Base-by-base conservation (phyloP, 805 yeast species). In the Lachancea meyersii region DNA sequence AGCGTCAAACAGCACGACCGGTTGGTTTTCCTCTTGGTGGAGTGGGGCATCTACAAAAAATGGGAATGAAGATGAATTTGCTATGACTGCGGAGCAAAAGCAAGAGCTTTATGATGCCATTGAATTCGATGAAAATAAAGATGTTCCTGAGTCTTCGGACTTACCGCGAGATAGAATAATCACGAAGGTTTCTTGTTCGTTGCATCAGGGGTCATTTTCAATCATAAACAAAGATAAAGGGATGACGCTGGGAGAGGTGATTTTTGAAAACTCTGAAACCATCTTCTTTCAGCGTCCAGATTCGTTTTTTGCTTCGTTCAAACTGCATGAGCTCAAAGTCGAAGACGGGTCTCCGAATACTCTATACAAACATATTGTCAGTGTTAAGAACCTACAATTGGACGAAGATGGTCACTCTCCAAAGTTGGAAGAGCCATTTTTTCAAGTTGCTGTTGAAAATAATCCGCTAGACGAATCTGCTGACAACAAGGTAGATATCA, bases 81-180 rank as follows among this genome's bases (percentile, higher is more conserved):
- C 70, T 5, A 75, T 93, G 60, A 77, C 93, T 0, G 95, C 86
- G 11, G 95, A 88, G 51, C 96, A 93, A 56, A 73, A 86, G 48
- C 74, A 86, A 56, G 98, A 94, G 46, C 69, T 93, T 17, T 89
- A 87, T 56, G 95, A 86, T 47, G 95, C 97, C 0, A 89, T 93
- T 49, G 99, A 89, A 48, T 89, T 81, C 52, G 86, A 89, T 52
- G 96, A 89, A 48, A 63, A 70, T 17, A 69, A 74, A 38, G 68
- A 68, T 19, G 39, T 40, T 5, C 16, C 47, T 5, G 33, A 77
- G 22, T 67, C 81, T 1, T 64, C 79, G 5, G 81, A 83, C 45
- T 55, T 84, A 2, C 95, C 96, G 0, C 75, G 78, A 41, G 94
- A 87, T 45, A 67, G 86, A 27, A 76, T 83, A 4, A 76, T 76